These are phyloP conservation scores for Pseudocercospora crystallina DNA, from an alignment of 2,329 filamentous ascomycete species.

Conservation along the genomic window DNA sequence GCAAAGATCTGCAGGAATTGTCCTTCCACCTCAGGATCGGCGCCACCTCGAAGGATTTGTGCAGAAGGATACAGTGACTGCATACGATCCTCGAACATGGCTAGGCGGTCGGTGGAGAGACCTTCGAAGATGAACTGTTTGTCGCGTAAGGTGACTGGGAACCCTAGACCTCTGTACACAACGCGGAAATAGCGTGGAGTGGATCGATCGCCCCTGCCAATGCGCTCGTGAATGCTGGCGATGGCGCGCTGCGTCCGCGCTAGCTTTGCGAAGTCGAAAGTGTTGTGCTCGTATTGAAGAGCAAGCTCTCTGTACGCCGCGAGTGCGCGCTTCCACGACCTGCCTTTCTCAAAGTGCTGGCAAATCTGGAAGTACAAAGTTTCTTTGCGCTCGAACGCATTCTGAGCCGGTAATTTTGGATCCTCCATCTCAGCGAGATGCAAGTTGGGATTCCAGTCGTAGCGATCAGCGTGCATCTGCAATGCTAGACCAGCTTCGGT, in stretches of 20 bases:
- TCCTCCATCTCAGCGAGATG: constrained; percentile 67
- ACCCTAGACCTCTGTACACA: constrained; percentile 83
- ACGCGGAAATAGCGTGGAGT: constrained; percentile 90
- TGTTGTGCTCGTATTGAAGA: constrained; percentile 82
- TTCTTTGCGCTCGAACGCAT: constrained; percentile 89
- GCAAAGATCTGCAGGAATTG: constrained; percentile 83
- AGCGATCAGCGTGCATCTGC: constrained; percentile 86
- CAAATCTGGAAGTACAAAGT: constrained; percentile 92
- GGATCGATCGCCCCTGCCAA: constrained; percentile 75
- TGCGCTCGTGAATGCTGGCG: constrained; percentile 85
- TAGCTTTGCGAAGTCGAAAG: constrained; percentile 89
- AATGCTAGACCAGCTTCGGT: constrained; percentile 88
- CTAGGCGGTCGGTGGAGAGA: constrained; percentile 70
- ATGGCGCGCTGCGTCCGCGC: constrained; percentile 87
- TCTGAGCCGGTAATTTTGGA: constrained; percentile 77
- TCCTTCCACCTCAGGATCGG: constrained; percentile 76
- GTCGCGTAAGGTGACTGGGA: constrained; percentile 75
- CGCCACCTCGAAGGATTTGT: constrained; percentile 70
- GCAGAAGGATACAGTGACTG: constrained; percentile 86
- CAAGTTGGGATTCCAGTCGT: constrained; percentile 79
- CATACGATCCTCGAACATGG: constrained; percentile 85
- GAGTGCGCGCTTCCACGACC: constrained; percentile 86
- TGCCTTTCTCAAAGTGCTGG: constrained; percentile 89
- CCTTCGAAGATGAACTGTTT: constrained; percentile 94
- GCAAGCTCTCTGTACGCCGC: constrained; percentile 88